phyloP scores from a whole-genome alignment of 139 green algal species.

The Desmodesmus armatus region DNA sequence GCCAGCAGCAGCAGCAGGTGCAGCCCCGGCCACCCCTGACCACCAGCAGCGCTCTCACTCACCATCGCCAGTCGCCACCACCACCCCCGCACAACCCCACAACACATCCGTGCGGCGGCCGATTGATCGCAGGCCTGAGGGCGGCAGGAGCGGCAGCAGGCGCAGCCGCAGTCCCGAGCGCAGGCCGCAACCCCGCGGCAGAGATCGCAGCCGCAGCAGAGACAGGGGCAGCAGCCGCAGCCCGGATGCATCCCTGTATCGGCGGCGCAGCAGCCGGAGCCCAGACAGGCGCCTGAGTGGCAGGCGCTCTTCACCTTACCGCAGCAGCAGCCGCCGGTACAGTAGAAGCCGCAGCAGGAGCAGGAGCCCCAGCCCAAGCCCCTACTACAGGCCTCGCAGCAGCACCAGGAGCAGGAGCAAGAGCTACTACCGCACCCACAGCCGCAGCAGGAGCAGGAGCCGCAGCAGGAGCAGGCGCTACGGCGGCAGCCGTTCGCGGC shows the following conservation, averaged over 20 bases:
- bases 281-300: background rate
- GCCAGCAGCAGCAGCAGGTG: background rate
- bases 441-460: background rate
- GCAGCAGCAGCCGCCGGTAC: background rate
- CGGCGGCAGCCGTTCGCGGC: background rate
- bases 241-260: background rate
- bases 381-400: background rate
- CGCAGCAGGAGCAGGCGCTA: conserved; percentile 17
- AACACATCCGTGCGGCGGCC: background rate
- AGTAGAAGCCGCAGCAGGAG: background rate
- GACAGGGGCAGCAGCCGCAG: background rate
- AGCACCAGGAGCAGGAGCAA: conserved; percentile 18
- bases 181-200: background rate
- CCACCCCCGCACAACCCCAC: too few species aligned
- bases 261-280: background rate
- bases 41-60: background rate
- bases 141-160: conserved; percentile 24
- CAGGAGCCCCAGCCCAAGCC: conserved; percentile 21
- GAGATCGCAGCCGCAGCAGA: conserved; percentile 15
- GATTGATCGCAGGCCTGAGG: background rate
- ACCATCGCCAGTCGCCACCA: background rate
- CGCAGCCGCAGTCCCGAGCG: background rate
- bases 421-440: background rate
- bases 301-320: background rate
- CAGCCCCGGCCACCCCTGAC: background rate